These are phyloP conservation scores for Cymbopogon citratus DNA, from an alignment of 176 grass and related monocot species.

Conservation along the genomic window DNA sequence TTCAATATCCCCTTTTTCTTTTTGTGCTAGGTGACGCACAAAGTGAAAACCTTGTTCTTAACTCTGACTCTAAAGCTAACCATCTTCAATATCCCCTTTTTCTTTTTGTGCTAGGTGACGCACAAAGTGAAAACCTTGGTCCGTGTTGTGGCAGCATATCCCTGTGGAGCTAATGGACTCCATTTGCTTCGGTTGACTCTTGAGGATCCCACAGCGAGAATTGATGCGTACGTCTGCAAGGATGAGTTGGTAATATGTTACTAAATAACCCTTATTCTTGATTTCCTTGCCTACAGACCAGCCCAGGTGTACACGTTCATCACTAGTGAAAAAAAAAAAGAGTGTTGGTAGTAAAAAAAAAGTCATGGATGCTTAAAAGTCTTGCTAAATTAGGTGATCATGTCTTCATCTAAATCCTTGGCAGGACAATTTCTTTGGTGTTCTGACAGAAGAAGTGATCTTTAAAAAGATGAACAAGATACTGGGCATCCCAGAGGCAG, in stretches of 20 bases:
- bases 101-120: conserved; percentile 40
- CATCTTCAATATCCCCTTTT: neutral
- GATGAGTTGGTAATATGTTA: conserved; percentile 57
- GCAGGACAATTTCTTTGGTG: conserved; percentile 66
- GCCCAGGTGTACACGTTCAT: neutral
- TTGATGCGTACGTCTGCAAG: conserved; percentile 53
- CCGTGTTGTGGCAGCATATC: conserved; percentile 60
- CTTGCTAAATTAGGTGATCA: conserved; percentile 17
- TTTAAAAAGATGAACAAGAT: conserved; percentile 60
- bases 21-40: conserved; percentile 53
- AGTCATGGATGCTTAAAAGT: neutral
- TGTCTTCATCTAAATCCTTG: conserved; percentile 18
- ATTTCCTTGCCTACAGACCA: conserved; percentile 3
- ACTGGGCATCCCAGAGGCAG: conserved; percentile 47
- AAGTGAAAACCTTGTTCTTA: conserved; percentile 60
- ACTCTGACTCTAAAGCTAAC: neutral
- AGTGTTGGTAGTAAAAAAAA: neutral
- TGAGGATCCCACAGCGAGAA: conserved; percentile 87
- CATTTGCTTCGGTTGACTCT: conserved; percentile 47
- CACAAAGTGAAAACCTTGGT: conserved; percentile 68
- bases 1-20: neutral
- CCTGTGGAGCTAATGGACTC: conserved; percentile 36
- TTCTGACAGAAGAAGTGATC: conserved; percentile 21
- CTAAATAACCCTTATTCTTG: neutral
- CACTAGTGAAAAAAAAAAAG: neutral